A percentile compares a stretch with the other conserved stretches of the same genome.
Conservation (phyloP, 139 green algal species). For the Trebouxia sp. region DNA sequence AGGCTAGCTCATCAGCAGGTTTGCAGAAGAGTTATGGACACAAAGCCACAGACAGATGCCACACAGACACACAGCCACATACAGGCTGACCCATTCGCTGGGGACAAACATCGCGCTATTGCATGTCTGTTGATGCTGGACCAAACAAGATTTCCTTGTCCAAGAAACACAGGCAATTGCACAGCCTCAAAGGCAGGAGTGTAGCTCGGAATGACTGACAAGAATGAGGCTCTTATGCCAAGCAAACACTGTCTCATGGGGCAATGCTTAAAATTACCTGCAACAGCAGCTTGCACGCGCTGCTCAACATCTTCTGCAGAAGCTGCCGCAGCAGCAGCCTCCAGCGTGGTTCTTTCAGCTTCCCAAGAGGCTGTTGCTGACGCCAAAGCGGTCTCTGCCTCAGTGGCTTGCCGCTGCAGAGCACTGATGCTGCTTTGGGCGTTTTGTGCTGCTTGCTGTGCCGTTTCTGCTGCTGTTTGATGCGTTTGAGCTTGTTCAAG, state of each 20-base stretch:
- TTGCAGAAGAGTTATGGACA: too few relatives aligned
- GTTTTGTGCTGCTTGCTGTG: not conserved
- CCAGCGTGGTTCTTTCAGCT: not conserved
- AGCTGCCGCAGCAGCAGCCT: not conserved
- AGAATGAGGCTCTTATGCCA: too few relatives aligned
- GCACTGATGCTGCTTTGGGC: not conserved
- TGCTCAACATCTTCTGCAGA: conserved; percentile 6
- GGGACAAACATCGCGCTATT: too few relatives aligned
- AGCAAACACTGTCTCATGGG: not conserved
- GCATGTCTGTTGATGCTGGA: too few relatives aligned
- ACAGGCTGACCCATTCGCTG: too few relatives aligned
- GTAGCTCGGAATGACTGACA: too few relatives aligned
- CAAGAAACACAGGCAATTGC: too few relatives aligned
- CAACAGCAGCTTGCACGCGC: not conserved
- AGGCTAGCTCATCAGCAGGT: too few relatives aligned
- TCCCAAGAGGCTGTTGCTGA: not conserved
- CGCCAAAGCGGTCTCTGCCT: not conserved
- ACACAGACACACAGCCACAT: too few relatives aligned
- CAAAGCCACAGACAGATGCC: too few relatives aligned
- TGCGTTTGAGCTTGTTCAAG: conserved; percentile 12
- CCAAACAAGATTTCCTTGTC: too few relatives aligned
- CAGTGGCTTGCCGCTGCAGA: not conserved
- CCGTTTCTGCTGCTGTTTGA: not conserved
- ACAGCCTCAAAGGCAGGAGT: too few relatives aligned
- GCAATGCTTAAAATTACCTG: not conserved